Percentiles rank a stretch among this genome's conserved stretches.
Evolutionary conservation across 306 rosid genomes (phyloP).

Genomic region (Arachis hypogaea): DNA sequence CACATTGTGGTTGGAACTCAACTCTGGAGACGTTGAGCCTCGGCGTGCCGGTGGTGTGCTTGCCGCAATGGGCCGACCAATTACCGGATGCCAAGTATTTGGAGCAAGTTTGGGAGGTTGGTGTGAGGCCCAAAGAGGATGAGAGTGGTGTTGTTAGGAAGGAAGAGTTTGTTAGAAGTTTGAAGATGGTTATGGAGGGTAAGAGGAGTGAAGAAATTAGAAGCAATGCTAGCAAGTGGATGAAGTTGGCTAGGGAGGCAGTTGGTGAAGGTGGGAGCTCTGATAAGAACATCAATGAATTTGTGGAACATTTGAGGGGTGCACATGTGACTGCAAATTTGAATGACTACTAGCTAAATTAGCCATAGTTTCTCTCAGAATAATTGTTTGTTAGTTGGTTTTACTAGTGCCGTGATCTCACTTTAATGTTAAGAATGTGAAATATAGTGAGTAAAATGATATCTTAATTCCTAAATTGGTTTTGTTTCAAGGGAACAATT

Average conservation of each 20-base stretch:
- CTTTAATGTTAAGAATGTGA: no score
- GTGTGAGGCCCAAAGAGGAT: conserved; percentile 64
- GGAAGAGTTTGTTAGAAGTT: conserved; percentile 48
- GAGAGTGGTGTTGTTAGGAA: conserved; percentile 53
- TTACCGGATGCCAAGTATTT: conserved; percentile 65
- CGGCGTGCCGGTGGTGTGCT: conserved; percentile 66
- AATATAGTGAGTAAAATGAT: no score
- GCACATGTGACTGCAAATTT: conserved; percentile 29
- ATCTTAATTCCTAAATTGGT: no score
- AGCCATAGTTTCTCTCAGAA: background rate
- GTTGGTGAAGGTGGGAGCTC: conserved; percentile 60
- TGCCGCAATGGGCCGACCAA: conserved; percentile 73
- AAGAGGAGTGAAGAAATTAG: conserved; percentile 47
- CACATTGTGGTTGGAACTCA: conserved; percentile 75
- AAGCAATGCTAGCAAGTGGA: conserved; percentile 52
- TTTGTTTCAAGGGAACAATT: background rate
- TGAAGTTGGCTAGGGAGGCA: conserved; percentile 53
- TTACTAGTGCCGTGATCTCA: no score
- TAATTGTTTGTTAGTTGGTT: no score
- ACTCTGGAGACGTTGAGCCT: conserved; percentile 69
- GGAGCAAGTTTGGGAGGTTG: conserved; percentile 66
- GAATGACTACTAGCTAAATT: conserved; percentile 24
- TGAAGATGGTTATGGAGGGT: conserved; percentile 62
- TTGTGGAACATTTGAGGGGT: conserved; percentile 46
- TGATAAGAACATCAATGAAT: conserved; percentile 44